A percentile compares a stretch with the other conserved stretches of the same genome.
Evolutionary conservation across 805 yeast genomes (phyloP).

Genomic region (Hanseniaspora meyeri): DNA sequence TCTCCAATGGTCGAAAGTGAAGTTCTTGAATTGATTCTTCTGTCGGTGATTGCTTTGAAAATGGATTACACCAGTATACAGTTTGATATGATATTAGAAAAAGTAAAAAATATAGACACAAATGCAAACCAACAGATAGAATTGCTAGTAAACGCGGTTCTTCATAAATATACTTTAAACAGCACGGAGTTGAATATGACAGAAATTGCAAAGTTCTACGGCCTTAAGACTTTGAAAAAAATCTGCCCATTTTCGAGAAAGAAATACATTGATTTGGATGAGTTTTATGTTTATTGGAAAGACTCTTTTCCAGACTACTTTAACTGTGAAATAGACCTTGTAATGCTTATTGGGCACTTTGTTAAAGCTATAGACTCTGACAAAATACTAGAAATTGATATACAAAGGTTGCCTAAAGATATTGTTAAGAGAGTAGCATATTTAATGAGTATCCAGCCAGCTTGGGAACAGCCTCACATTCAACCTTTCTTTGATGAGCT

Average conservation of each 20-base stretch:
- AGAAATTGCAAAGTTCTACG: slow-evolving; percentile 49
- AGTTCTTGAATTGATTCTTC: neutral
- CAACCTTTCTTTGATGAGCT: slow-evolving; percentile 52
- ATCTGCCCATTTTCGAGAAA: slow-evolving; percentile 23
- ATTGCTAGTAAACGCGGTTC: neutral
- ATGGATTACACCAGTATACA: neutral
- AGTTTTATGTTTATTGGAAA: slow-evolving; percentile 53
- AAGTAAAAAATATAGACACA: neutral
- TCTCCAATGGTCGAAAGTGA: neutral
- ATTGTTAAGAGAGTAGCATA: slow-evolving; percentile 38
- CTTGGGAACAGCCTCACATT: slow-evolving; percentile 53
- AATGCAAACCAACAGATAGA: neutral
- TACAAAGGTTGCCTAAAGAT: slow-evolving; percentile 36
- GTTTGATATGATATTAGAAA: neutral
- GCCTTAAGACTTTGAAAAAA: slow-evolving; percentile 38
- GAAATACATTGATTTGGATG: slow-evolving; percentile 30
- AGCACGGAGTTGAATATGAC: slow-evolving; percentile 26
- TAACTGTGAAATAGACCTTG: slow-evolving; percentile 46
- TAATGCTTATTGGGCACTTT: slow-evolving; percentile 43
- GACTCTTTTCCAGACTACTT: slow-evolving; percentile 50
- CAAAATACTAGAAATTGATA: slow-evolving; percentile 43
- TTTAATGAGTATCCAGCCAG: slow-evolving; percentile 41
- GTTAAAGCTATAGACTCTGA: slow-evolving; percentile 34
- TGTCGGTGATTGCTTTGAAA: slow-evolving; percentile 1
- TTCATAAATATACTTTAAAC: neutral